Evolutionary conservation across 805 yeast genomes (phyloP).

Genomic region (Metschnikowia santaceciliae): DNA sequence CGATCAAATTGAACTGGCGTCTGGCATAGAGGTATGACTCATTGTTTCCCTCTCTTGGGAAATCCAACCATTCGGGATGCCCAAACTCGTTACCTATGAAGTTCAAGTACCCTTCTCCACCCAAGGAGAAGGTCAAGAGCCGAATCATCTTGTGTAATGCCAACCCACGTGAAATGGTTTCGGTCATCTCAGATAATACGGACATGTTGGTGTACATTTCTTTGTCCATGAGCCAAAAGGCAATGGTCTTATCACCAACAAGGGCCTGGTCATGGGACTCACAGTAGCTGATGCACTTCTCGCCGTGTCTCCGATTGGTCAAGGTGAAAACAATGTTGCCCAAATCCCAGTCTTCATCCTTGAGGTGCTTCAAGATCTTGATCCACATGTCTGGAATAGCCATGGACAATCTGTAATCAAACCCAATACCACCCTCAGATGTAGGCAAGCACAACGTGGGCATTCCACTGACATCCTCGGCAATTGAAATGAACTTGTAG

Average conservation of each 20-base stretch:
- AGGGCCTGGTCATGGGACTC: slow-evolving; percentile 97
- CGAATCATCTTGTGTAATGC: slow-evolving; percentile 90
- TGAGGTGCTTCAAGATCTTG: slow-evolving; percentile 75
- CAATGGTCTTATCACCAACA: slow-evolving; percentile 94
- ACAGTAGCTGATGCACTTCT: slow-evolving; percentile 85
- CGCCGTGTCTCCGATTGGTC: slow-evolving; percentile 84
- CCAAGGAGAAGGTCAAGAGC: slow-evolving; percentile 80
- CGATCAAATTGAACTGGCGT: slow-evolving; percentile 85
- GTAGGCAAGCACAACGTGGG: slow-evolving; percentile 87
- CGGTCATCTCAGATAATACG: slow-evolving; percentile 63
- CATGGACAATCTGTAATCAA: slow-evolving; percentile 92
- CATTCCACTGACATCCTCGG: slow-evolving; percentile 97
- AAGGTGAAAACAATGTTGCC: slow-evolving; percentile 74
- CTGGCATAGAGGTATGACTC: slow-evolving; percentile 92
- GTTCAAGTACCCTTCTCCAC: slow-evolving; percentile 94
- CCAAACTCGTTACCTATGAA: slow-evolving; percentile 99
- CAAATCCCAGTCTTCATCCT: slow-evolving; percentile 91
- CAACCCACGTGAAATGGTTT: slow-evolving; percentile 82
- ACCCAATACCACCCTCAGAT: slow-evolving; percentile 80
- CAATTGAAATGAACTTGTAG: slow-evolving; percentile 65
- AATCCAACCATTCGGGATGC: slow-evolving; percentile 98
- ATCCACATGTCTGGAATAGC: slow-evolving; percentile 99
- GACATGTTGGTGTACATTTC: slow-evolving; percentile 98
- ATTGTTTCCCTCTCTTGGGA: slow-evolving; percentile 85
- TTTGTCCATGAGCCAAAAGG: slow-evolving; percentile 98